A percentile compares a stretch with the other conserved stretches of the same genome.
phyloP scores from a whole-genome alignment of 2,329 filamentous ascomycete genomes.

The Trichoderma cornu-damae region DNA sequence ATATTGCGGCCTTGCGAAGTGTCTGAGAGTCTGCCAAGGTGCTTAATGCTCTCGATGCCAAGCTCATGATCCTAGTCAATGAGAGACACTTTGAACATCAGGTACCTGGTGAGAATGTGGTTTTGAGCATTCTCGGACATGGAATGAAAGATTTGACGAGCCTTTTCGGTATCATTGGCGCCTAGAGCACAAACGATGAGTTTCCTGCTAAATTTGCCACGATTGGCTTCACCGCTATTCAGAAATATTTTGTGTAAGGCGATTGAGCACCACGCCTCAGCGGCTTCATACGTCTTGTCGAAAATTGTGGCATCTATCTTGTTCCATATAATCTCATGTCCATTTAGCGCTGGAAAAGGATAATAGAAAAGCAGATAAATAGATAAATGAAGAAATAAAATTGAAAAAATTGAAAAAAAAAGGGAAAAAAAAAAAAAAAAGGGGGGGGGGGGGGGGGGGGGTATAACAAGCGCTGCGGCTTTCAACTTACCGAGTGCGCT shows the following conservation, averaged over 20 bases:
- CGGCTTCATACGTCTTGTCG: conserved; percentile 47
- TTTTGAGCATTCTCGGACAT: conserved; percentile 56
- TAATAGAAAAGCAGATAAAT: no score
- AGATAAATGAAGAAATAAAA: no score
- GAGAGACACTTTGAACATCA: conserved; percentile 70
- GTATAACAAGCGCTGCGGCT: neutral
- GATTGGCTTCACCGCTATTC: conserved; percentile 60
- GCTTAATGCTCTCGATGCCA: conserved; percentile 59
- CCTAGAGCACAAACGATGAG: conserved; percentile 64
- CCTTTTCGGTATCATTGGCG: conserved; percentile 28
- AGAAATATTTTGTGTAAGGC: conserved; percentile 63
- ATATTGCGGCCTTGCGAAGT: conserved; percentile 51
- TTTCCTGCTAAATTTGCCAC: conserved; percentile 65
- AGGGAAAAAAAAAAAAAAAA: no score
- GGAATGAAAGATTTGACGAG: conserved; percentile 41
- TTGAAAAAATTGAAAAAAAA: no score
- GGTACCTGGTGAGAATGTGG: conserved; percentile 63
- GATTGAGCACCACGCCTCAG: conserved; percentile 66
- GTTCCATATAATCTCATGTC: conserved; percentile 71
- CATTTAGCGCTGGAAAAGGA: conserved; percentile 17
- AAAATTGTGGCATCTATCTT: conserved; percentile 56
- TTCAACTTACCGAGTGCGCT: conserved; percentile 55
- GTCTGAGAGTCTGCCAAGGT: conserved; percentile 48
- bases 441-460: no score
- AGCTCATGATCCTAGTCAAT: conserved; percentile 51